Percentiles rank a stretch among this genome's conserved stretches.
These are phyloP conservation scores for Yamadazyma songkhlaensis DNA, from an alignment of 1,139 yeast genomes.

Conservation along the genomic window DNA sequence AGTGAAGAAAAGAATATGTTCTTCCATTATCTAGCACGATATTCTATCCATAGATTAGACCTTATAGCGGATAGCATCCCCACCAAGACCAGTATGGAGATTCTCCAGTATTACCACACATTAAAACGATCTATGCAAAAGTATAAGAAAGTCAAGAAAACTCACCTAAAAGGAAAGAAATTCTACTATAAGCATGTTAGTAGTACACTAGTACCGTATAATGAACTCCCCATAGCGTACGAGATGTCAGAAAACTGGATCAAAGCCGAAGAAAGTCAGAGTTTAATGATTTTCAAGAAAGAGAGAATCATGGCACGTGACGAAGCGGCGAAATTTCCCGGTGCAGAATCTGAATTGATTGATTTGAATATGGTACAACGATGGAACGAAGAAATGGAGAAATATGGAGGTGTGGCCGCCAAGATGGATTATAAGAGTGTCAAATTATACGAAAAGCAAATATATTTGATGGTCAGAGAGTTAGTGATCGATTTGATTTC, in stretches of 20 bases:
- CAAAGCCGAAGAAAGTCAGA: conserved; percentile 47
- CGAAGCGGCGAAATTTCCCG: conserved; percentile 8
- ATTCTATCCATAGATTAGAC: conserved; percentile 48
- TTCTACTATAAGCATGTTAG: conserved; percentile 6
- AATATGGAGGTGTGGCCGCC: background rate
- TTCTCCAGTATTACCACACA: conserved; percentile 43
- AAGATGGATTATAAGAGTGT: background rate
- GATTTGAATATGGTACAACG: background rate
- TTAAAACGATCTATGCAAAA: conserved; percentile 25
- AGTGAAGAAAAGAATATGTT: conserved; percentile 20
- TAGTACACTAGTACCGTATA: conserved; percentile 25
- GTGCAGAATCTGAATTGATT: conserved; percentile 1
- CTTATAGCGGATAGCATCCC: conserved; percentile 35
- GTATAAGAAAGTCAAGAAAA: conserved; percentile 15
- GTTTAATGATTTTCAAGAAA: conserved; percentile 20
- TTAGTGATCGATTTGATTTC: background rate
- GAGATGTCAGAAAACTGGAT: conserved; percentile 53
- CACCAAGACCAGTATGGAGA: conserved; percentile 43
- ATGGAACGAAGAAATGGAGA: background rate
- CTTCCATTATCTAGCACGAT: conserved; percentile 36
- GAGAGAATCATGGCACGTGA: conserved; percentile 19
- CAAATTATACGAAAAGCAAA: background rate
- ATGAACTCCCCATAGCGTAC: conserved; percentile 49
- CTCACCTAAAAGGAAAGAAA: background rate
- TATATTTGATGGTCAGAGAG: conserved; percentile 2